Conservation (phyloP, 169 alveolate species). For the Eimeria acervulina region DNA sequence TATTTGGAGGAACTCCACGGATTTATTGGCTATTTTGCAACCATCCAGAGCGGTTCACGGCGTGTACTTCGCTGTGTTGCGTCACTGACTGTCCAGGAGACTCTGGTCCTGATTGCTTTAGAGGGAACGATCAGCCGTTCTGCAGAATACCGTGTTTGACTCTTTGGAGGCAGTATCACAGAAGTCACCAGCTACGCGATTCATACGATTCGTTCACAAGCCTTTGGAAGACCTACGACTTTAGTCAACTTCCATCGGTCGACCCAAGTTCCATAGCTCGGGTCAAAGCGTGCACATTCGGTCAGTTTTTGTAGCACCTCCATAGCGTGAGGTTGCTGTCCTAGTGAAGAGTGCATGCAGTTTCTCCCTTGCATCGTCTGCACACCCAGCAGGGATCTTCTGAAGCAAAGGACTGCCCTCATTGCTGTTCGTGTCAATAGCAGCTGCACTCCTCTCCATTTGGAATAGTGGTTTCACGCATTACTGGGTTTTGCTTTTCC, state of each 20-base stretch:
- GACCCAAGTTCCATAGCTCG: neutral
- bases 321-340: neutral
- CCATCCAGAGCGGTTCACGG: neutral
- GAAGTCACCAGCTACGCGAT: neutral
- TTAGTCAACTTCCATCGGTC: neutral
- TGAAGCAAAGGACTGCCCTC: neutral
- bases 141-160: slow-evolving; percentile 23
- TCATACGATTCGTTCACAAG: slow-evolving; percentile 18
- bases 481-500: neutral
- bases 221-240: slow-evolving; percentile 52
- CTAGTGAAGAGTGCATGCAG: neutral
- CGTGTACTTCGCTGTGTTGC: neutral
- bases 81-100: slow-evolving; percentile 32
- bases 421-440: neutral
- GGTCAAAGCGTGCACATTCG: slow-evolving; percentile 59
- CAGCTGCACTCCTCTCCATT: neutral
- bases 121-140: slow-evolving; percentile 56
- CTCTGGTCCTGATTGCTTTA: slow-evolving; percentile 43
- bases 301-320: neutral
- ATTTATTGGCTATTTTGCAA: neutral
- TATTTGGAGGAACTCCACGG: neutral
- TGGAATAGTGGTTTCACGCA: neutral
- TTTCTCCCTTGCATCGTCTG: neutral
- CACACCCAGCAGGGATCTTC: neutral
- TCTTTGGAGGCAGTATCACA: neutral